phyloP scores from a whole-genome alignment of 345 rosid genomes.

The Dimocarpus longan region DNA sequence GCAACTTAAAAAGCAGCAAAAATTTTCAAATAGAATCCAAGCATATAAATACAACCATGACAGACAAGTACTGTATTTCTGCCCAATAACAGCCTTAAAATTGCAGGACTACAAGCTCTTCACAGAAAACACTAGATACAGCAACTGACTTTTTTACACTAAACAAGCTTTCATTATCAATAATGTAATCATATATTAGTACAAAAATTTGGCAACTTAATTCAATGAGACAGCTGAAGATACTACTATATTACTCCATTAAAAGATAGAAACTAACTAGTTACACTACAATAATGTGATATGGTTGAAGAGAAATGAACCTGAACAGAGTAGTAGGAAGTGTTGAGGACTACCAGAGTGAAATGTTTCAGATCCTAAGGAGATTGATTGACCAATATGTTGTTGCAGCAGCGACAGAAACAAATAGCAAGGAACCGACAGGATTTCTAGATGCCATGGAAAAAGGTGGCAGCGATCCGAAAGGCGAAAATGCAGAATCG shows the following conservation, averaged over 20 bases:
- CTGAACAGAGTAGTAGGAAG: not conserved
- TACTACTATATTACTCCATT: not conserved
- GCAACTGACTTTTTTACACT: not conserved
- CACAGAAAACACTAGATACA: not conserved
- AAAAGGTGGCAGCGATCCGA: slow-evolving; percentile 45
- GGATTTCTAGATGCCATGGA: slow-evolving; percentile 28
- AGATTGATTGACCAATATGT: slow-evolving; percentile 23
- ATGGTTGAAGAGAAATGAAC: not conserved
- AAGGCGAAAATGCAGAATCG: slow-evolving; percentile 54
- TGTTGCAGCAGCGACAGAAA: slow-evolving; percentile 14
- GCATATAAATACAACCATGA: not conserved
- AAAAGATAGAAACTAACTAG: not conserved
- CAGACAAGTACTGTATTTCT: not conserved
- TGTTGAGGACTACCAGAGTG: not conserved
- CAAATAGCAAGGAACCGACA: slow-evolving; percentile 6
- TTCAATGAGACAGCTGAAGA: not conserved
- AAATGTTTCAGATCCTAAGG: slow-evolving; percentile 13
- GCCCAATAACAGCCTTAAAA: not conserved
- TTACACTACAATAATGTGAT: slow-evolving; percentile 23
- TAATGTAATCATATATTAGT: not conserved
- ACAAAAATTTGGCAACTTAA: not conserved
- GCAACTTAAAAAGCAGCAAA: not conserved
- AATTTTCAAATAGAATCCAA: not conserved
- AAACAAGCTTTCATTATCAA: not conserved
- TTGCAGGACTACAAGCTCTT: not conserved